Percentiles rank a stretch among this genome's conserved stretches.
These are phyloP conservation scores for Yamadazyma songkhlaensis DNA, from an alignment of 1,139 yeast genomes.

Conservation along the genomic window DNA sequence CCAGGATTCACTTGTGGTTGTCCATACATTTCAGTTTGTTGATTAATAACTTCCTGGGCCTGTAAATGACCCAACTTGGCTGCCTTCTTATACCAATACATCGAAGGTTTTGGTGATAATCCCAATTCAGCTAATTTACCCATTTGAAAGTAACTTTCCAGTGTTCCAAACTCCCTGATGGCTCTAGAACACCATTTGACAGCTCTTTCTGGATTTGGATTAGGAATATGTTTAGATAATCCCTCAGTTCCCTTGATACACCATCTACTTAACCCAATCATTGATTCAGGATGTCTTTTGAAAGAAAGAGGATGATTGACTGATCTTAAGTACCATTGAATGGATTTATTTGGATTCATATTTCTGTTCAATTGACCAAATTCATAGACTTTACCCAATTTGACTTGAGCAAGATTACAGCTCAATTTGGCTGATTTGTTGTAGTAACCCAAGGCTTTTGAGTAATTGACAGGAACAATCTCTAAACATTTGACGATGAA, in stretches of 20 bases:
- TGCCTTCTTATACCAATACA: constrained; percentile 23
- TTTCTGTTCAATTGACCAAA: constrained; percentile 72
- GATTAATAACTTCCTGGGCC: constrained; percentile 15
- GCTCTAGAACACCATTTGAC: constrained; percentile 88
- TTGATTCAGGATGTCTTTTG: constrained; percentile 80
- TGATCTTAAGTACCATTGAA: constrained; percentile 88
- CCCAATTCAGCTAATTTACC: constrained; percentile 84
- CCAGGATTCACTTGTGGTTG: too few relatives aligned
- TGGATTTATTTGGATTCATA: constrained; percentile 67
- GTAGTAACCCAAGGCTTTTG: constrained; percentile 67
- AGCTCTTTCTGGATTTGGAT: constrained; percentile 73
- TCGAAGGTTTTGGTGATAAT: constrained; percentile 51
- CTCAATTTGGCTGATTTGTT: constrained; percentile 74
- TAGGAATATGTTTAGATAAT: constrained; percentile 47
- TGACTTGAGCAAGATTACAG: constrained; percentile 80
- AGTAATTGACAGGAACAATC: constrained; percentile 47
- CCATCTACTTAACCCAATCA: constrained; percentile 91
- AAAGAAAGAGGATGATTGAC: constrained; percentile 52
- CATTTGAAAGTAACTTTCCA: constrained; percentile 81
- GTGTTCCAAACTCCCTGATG: constrained; percentile 65
- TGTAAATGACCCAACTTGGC: constrained; percentile 21
- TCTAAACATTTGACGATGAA: constrained; percentile 35
- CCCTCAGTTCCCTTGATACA: constrained; percentile 79
- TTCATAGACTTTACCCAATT: constrained; percentile 84
- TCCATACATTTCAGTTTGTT: too few relatives aligned